Conservation (phyloP, 345 rosid species). For the Salix viminalis region DNA sequence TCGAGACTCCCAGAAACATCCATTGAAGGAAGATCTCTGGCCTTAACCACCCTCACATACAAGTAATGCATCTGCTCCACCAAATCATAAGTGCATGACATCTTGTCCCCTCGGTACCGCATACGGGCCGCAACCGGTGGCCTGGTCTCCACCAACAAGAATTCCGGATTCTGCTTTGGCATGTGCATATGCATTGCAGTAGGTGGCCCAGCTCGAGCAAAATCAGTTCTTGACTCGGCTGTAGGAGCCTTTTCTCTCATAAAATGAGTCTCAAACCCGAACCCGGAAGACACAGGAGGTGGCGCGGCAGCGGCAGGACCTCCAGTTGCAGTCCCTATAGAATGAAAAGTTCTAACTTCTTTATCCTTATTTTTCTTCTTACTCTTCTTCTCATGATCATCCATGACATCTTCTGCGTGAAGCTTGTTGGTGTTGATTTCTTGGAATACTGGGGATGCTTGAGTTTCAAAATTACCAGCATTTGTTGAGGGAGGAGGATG, state of each 20-base stretch:
- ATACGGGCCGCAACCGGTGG: slow-evolving; percentile 41
- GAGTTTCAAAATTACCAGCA: slow-evolving; percentile 8
- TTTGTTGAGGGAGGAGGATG: slow-evolving; percentile 5
- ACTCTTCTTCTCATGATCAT: slow-evolving; percentile 26
- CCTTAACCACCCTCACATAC: slow-evolving; percentile 30
- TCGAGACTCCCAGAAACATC: slow-evolving; percentile 33
- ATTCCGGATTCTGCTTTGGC: slow-evolving; percentile 41
- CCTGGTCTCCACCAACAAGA: slow-evolving; percentile 33
- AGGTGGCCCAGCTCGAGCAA: slow-evolving; percentile 31
- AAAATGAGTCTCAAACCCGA: slow-evolving; percentile 12
- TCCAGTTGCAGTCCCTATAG: slow-evolving; percentile 45
- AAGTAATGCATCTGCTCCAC: slow-evolving; percentile 31
- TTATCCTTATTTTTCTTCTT: slow-evolving; percentile 56
- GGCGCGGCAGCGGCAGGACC: slow-evolving; percentile 26
- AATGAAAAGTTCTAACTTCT: slow-evolving; percentile 71
- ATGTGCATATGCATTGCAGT: slow-evolving; percentile 28
- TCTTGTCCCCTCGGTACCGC: slow-evolving; percentile 33
- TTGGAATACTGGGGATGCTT: slow-evolving; percentile 28
- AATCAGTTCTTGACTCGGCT: slow-evolving; percentile 29
- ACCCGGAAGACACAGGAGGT: slow-evolving; percentile 21
- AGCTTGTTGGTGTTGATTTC: slow-evolving; percentile 27
- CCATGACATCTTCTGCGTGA: slow-evolving; percentile 21
- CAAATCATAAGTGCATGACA: slow-evolving; percentile 25
- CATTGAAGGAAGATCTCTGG: slow-evolving; percentile 31
- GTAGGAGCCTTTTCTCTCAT: slow-evolving; percentile 20